A percentile compares a stretch with the other conserved stretches of the same genome.
phyloP scores from a whole-genome alignment of 495 filamentous ascomycete species.

The Copromyces sp. region DNA sequence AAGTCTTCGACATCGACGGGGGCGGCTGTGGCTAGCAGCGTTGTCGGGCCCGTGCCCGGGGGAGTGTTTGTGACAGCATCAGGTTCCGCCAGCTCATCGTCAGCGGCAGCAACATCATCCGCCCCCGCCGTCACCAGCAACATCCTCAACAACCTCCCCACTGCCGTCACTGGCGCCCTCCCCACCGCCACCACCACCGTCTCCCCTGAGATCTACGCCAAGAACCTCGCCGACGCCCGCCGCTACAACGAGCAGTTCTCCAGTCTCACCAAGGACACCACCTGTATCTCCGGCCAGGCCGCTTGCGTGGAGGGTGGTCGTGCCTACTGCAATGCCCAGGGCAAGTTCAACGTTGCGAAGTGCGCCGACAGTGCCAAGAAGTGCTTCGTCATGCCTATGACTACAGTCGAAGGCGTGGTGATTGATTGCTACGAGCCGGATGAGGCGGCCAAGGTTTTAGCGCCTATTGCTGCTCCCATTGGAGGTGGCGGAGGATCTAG shows the following conservation, averaged over 20 bases:
- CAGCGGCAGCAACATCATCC: background rate
- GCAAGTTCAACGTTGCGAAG: slow-evolving; percentile 20
- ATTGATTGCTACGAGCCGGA: slow-evolving; percentile 26
- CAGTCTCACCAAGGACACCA: slow-evolving; percentile 25
- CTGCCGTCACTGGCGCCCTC: slow-evolving; percentile 20
- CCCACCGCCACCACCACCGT: slow-evolving; percentile 27
- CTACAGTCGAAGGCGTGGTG: slow-evolving; percentile 23
- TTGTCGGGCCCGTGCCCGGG: background rate
- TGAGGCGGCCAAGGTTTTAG: slow-evolving; percentile 19
- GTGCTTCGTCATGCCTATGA: slow-evolving; percentile 36
- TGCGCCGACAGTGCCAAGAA: slow-evolving; percentile 17
- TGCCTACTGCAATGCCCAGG: slow-evolving; percentile 19
- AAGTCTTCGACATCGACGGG: background rate
- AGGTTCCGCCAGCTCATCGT: background rate
- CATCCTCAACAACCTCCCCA: slow-evolving; percentile 25
- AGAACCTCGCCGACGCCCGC: slow-evolving; percentile 29
- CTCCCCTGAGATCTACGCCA: slow-evolving; percentile 21
- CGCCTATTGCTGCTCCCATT: slow-evolving; percentile 2
- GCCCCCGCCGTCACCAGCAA: slow-evolving; percentile 12
- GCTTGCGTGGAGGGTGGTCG: slow-evolving; percentile 32
- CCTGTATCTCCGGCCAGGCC: slow-evolving; percentile 27
- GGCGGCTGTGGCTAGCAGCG: background rate
- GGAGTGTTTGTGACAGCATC: background rate
- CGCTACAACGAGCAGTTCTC: slow-evolving; percentile 28
- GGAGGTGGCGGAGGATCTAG: background rate